Evolutionary conservation across 2,329 filamentous ascomycete species (phyloP).

Genomic region (Fusarium pseudonygamai): DNA sequence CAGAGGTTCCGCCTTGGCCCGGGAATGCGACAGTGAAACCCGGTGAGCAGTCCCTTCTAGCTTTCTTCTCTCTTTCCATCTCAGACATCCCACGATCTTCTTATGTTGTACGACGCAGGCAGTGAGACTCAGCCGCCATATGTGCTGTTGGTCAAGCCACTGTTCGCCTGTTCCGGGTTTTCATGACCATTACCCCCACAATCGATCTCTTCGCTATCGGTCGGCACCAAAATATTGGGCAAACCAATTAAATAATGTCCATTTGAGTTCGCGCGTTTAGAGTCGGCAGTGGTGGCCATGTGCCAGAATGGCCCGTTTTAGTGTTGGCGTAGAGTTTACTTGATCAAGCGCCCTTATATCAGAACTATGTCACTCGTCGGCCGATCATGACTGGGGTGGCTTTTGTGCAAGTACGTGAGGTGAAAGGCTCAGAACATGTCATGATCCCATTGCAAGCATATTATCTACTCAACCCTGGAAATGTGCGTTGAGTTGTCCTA

Average conservation of each 20-base stretch:
- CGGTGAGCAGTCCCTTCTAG: background rate
- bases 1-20: background rate
- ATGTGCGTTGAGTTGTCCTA: background rate
- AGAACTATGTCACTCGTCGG: background rate
- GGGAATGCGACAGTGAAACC: background rate
- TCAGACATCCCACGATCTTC: background rate
- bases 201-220: background rate
- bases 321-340: conserved; percentile 6
- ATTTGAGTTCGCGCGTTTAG: background rate
- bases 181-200: conserved; percentile 12
- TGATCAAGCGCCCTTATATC: background rate
- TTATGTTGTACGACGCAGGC: background rate
- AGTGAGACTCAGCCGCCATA: background rate
- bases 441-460: background rate
- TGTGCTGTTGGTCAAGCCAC: background rate
- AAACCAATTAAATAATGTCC: conserved; percentile 4
- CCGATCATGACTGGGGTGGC: background rate
- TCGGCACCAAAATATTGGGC: conserved; percentile 4
- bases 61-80: conserved; percentile 17
- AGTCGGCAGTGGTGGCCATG: background rate
- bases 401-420: background rate
- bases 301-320: background rate
- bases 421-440: background rate
- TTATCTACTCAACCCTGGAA: background rate
- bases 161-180: conserved; percentile 14